A percentile compares a stretch with the other conserved stretches of the same genome.
These are phyloP conservation scores for Tolypocladium ovalisporum DNA, from an alignment of 2,329 filamentous ascomycete species.

Conservation along the genomic window DNA sequence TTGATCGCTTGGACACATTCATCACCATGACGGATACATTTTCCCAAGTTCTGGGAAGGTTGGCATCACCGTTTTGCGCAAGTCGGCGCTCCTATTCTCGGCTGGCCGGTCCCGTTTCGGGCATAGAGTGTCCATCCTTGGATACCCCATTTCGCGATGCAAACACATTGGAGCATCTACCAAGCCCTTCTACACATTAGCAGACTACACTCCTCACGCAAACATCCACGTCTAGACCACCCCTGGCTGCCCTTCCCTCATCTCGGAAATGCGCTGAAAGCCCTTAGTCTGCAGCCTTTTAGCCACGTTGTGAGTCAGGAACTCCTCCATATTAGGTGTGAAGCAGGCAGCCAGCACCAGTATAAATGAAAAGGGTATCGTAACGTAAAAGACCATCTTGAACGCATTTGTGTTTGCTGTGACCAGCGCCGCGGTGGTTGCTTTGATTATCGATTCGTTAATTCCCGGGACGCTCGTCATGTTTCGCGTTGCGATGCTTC, in stretches of 20 bases:
- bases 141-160: background rate
- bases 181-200: no score
- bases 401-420: background rate
- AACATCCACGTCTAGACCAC: background rate
- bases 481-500: background rate
- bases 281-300: background rate
- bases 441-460: background rate
- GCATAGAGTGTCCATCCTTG: background rate
- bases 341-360: background rate
- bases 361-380: background rate
- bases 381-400: background rate
- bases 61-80: background rate
- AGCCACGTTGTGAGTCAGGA: background rate
- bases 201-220: background rate
- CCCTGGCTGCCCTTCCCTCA: no score
- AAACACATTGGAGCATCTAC: background rate
- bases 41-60: no score
- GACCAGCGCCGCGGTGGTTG: background rate
- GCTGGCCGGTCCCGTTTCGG: background rate
- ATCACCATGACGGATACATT: background rate
- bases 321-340: background rate
- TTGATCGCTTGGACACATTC: background rate
- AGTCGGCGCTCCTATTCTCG: background rate
- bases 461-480: background rate
- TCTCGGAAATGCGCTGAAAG: background rate